Percentiles rank a stretch among this genome's conserved stretches.
Evolutionary conservation across 345 rosid species (phyloP).

Genomic region (Psidium friedrichsthalianum): DNA sequence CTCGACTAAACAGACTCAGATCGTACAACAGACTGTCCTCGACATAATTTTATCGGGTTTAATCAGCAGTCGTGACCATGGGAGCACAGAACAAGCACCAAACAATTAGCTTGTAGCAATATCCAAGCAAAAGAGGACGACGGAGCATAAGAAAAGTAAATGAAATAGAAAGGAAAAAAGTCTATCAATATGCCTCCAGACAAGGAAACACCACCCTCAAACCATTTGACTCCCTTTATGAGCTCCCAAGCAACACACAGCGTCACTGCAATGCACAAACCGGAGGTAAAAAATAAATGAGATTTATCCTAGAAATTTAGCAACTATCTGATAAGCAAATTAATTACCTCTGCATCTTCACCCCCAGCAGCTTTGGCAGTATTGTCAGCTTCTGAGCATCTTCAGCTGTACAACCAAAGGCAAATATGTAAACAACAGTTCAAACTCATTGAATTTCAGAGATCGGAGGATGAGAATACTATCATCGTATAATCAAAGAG

Average conservation of each 20-base stretch:
- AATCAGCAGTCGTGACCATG: neutral
- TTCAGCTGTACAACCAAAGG: conserved; percentile 1
- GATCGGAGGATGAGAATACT: neutral
- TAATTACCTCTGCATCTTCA: conserved; percentile 9
- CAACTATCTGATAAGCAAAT: neutral
- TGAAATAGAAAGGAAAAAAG: neutral
- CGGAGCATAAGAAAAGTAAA: neutral
- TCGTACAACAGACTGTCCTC: neutral
- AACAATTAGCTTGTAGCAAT: neutral
- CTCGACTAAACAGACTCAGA: neutral
- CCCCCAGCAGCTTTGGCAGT: conserved; percentile 12
- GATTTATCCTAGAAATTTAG: neutral
- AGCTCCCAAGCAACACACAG: neutral
- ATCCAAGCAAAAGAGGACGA: neutral
- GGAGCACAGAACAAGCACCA: neutral
- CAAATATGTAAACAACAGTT: neutral
- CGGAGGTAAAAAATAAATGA: neutral
- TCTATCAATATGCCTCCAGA: neutral
- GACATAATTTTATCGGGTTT: neutral
- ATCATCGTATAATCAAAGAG: neutral
- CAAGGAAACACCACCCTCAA: neutral
- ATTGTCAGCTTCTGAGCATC: conserved; percentile 16
- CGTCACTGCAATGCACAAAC: neutral
- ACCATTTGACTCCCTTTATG: neutral
- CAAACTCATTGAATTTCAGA: neutral